Percentiles rank a stretch among this genome's conserved stretches.
These are phyloP conservation scores for Boletus coccyginus DNA, from an alignment of 768 basidiomycete species.

Conservation along the genomic window DNA sequence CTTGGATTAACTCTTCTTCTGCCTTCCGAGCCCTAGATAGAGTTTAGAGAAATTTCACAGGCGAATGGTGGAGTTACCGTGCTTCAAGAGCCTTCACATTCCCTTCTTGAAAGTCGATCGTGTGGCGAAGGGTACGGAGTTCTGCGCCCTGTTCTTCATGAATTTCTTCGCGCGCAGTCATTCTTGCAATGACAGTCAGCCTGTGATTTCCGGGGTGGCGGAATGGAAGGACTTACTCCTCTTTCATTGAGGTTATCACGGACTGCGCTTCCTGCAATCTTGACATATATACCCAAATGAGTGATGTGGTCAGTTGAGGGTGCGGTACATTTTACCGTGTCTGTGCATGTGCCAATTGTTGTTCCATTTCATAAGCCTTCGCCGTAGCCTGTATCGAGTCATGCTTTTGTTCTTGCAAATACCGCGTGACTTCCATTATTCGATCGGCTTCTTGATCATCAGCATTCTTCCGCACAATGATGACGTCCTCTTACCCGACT, in stretches of 20 bases:
- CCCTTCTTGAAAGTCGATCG: slow-evolving; percentile 31
- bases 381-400: slow-evolving; percentile 25
- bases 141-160: slow-evolving; percentile 25
- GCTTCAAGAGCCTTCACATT: slow-evolving; percentile 24
- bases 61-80: slow-evolving; percentile 16
- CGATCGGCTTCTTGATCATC: slow-evolving; percentile 19
- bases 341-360: slow-evolving; percentile 22
- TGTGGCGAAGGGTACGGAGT: slow-evolving; percentile 29
- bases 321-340: slow-evolving; percentile 14
- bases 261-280: slow-evolving; percentile 29
- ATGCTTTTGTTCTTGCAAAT: slow-evolving; percentile 27
- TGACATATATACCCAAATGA: slow-evolving; percentile 10
- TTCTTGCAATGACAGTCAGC: slow-evolving; percentile 18
- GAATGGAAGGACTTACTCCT: slow-evolving; percentile 30
- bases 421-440: slow-evolving; percentile 22
- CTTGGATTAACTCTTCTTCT: slow-evolving; percentile 18
- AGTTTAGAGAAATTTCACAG: slow-evolving; percentile 7
- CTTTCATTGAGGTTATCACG: slow-evolving; percentile 27
- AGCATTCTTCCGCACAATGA: slow-evolving; percentile 6
- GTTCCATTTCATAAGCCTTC: slow-evolving; percentile 26
- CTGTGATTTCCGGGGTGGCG: slow-evolving; percentile 5
- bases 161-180: slow-evolving; percentile 21
- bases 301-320: background rate
- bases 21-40: slow-evolving; percentile 16
- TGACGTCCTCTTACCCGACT: slow-evolving; percentile 21